phyloP scores from a whole-genome alignment of 164 flowering plant species.

The Magnolia changhungtana region DNA sequence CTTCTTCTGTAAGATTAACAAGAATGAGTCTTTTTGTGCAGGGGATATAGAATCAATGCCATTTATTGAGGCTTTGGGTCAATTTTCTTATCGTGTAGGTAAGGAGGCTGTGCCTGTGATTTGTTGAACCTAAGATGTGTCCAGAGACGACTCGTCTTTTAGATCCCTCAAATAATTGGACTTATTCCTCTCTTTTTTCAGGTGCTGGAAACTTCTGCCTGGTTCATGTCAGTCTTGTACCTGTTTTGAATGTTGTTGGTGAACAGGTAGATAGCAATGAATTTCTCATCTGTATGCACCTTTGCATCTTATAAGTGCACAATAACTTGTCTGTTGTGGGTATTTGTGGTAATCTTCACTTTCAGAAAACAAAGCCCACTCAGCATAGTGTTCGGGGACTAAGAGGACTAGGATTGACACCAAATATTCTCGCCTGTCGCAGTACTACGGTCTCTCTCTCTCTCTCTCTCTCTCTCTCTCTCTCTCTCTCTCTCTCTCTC shows the following conservation, averaged over 20 bases:
- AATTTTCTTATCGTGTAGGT: constrained; percentile 92
- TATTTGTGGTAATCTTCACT: neutral
- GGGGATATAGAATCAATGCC: constrained; percentile 98
- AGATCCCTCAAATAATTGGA: neutral
- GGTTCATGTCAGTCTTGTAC: constrained; percentile 96
- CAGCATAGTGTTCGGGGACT: constrained; percentile 89
- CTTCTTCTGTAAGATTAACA: neutral
- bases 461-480: constrained; percentile 11
- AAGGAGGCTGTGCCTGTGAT: constrained; percentile 12
- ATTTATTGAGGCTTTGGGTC: constrained; percentile 87
- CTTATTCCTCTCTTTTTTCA: constrained; percentile 16
- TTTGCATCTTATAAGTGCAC: neutral
- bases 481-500: neutral
- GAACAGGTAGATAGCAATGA: constrained; percentile 58
- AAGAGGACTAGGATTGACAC: constrained; percentile 76
- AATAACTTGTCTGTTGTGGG: neutral
- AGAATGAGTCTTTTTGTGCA: constrained; percentile 26
- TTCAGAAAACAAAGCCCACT: constrained; percentile 94
- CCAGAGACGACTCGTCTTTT: neutral
- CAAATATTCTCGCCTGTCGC: constrained; percentile 84
- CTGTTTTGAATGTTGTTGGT: constrained; percentile 87
- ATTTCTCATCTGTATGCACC: neutral
- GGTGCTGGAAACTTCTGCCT: constrained; percentile 89
- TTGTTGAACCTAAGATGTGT: neutral
- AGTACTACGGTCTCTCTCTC: constrained; percentile 57